Conservation (phyloP, 331 rosid species). For the Ulmus americana region DNA sequence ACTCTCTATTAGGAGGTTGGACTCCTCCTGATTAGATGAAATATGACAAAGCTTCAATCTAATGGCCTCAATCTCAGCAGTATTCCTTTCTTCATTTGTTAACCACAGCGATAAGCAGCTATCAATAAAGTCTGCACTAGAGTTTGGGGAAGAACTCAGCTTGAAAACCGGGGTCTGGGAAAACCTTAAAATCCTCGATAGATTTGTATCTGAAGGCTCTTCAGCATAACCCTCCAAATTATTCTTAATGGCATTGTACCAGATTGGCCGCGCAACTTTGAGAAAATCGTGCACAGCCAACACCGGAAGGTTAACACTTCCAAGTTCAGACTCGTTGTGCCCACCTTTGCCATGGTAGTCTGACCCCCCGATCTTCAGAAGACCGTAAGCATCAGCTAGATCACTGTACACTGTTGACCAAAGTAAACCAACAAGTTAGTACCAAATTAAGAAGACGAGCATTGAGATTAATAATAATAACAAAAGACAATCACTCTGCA, state of each 20-base stretch:
- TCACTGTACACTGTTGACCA: conserved; percentile 59
- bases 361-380: conserved; percentile 85
- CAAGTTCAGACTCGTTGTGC: conserved; percentile 64
- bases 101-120: conserved; percentile 65
- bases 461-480: background rate
- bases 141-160: conserved; percentile 45
- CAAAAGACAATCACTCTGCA: background rate
- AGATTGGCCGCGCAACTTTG: conserved; percentile 65
- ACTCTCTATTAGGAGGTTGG: conserved; percentile 42
- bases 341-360: conserved; percentile 90
- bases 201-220: conserved; percentile 71
- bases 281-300: conserved; percentile 64
- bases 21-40: conserved; percentile 39
- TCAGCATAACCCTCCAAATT: conserved; percentile 54
- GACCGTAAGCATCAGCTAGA: conserved; percentile 65
- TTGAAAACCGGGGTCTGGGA: conserved; percentile 46
- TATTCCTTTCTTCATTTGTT: conserved; percentile 69
- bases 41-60: conserved; percentile 65
- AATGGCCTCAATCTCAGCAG: conserved; percentile 56
- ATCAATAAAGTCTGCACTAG: conserved; percentile 59
- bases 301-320: conserved; percentile 89
- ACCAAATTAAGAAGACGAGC: background rate
- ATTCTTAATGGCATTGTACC: conserved; percentile 68
- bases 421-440: conserved; percentile 8
- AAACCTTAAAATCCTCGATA: conserved; percentile 52